Conservation (phyloP, 202 grass and related monocot species). For the Saccharum hybrid region DNA sequence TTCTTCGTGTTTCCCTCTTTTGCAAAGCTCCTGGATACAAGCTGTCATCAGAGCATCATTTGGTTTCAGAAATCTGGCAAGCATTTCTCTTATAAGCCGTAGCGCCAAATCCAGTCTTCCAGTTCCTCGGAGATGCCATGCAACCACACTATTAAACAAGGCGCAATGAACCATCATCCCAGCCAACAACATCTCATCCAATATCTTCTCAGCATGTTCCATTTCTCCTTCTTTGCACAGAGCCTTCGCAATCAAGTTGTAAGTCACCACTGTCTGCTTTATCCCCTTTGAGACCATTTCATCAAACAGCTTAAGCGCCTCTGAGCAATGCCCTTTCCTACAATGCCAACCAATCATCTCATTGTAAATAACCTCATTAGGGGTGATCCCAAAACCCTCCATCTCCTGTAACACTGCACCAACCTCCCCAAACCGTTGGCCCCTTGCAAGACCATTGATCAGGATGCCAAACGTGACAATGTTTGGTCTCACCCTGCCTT, state of each 20-base stretch:
- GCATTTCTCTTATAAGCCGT: constrained; percentile 63
- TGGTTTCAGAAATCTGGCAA: constrained; percentile 67
- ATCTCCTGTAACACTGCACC: constrained; percentile 62
- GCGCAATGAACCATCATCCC: constrained; percentile 66
- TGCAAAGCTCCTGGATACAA: constrained; percentile 69
- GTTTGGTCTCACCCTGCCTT: constrained; percentile 50
- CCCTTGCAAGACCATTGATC: constrained; percentile 79
- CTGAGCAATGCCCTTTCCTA: constrained; percentile 54
- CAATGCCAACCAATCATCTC: constrained; percentile 76
- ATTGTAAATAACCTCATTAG: constrained; percentile 86
- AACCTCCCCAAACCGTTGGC: constrained; percentile 54
- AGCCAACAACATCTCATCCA: constrained; percentile 76
- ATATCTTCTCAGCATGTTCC: constrained; percentile 62
- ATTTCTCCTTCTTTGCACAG: constrained; percentile 82
- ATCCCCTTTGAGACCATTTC: constrained; percentile 71
- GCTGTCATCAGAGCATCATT: constrained; percentile 84
- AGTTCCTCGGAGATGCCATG: constrained; percentile 58
- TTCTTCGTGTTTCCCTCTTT: constrained; percentile 60
- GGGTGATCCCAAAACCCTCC: constrained; percentile 59
- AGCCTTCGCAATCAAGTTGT: constrained; percentile 64
- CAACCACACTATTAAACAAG: constrained; percentile 74
- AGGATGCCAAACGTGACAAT: constrained; percentile 79
- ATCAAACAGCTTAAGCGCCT: constrained; percentile 59
- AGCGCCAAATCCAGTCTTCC: constrained; percentile 61
- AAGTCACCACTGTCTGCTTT: constrained; percentile 68